Evolutionary conservation across 306 rosid species (phyloP), one percentile per base, ranked within the genome.

Genomic region (Sesbania bispinosa): DNA sequence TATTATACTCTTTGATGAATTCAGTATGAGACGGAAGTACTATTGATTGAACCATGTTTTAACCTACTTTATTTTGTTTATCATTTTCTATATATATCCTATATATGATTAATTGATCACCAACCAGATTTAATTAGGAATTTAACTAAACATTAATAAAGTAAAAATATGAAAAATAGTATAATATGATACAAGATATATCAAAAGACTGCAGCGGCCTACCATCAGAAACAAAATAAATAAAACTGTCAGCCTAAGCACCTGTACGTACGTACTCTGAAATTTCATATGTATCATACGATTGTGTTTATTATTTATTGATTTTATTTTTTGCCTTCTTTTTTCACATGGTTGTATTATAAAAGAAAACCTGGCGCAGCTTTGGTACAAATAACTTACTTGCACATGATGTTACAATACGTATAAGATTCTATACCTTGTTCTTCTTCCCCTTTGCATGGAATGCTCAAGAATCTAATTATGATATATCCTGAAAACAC

Each of bases 351-450:
- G 33, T 61, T 18, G 32, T 62, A 52, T 53, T 21, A 15, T 51
- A 60, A 27, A 69, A 62, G 39, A 53, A 74, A 50, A 65, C 65
- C n/a, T 2, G 38, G 30, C 39, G 32, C 82, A 74, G 67, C 71
- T 61, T 69, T 68, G 60, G 62, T 53, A 62, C 62, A 27, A n/a
- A 39, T 41, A 71, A 45, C 73, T 50, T 68, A 62, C 68, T 80
- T 51, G 68, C 83, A 75, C 72, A 78, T 62, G 81, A 74, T 79
- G 71, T 69, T 41, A 80, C 60, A 50, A 57, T 73, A 69, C 74
- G 55, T 79, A 67, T 35, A 55, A 74, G 81, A 78, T 75, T 50
- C 83, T 52, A 64, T 68, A 33, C 86, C 61, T 62, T 23, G 47
- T 59, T n/a, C 53, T 54, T 36, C 41, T 61, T 74, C 68, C 58